Conservation (phyloP, 805 yeast species). For the Brettanomyces anomalus region DNA sequence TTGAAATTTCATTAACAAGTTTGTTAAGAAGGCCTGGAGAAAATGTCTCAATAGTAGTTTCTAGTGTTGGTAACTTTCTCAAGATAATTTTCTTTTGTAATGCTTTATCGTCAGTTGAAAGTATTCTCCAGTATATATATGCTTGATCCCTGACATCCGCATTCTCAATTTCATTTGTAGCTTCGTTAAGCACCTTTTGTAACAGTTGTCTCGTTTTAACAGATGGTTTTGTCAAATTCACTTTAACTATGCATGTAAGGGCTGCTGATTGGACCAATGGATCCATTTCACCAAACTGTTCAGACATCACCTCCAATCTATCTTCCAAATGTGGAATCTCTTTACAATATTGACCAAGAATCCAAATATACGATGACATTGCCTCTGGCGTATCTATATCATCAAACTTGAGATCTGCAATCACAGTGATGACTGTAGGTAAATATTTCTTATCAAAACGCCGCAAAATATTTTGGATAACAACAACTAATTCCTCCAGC, state of each 20-base stretch:
- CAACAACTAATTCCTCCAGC: constrained; percentile 51
- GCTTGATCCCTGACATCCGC: constrained; percentile 79
- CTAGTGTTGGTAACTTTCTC: constrained; percentile 59
- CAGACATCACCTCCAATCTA: constrained; percentile 37
- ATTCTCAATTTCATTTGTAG: constrained; percentile 59
- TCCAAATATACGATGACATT: constrained; percentile 55
- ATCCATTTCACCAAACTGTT: constrained; percentile 50
- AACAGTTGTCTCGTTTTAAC: constrained; percentile 31
- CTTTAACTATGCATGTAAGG: constrained; percentile 54
- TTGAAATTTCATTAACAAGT: constrained; percentile 66
- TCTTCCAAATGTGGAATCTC: constrained; percentile 46
- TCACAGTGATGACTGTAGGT: constrained; percentile 46
- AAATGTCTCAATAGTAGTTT: constrained; percentile 62
- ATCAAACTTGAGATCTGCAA: constrained; percentile 36
- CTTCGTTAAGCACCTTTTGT: constrained; percentile 51
- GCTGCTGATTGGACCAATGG: constrained; percentile 50
- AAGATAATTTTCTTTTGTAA: constrained; percentile 46
- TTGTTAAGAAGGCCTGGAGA: constrained; percentile 60
- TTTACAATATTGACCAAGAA: constrained; percentile 61
- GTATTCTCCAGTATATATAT: constrained; percentile 68
- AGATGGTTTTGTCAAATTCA: constrained; percentile 29
- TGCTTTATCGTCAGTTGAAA: constrained; percentile 37
- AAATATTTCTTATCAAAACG: constrained; percentile 49
- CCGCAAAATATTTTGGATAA: constrained; percentile 57
- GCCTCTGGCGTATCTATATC: constrained; percentile 41